These are phyloP conservation scores for Pseudisothecium myosuroides DNA, from an alignment of 225 moss, liverwort and hornwort genomes.

Conservation along the genomic window DNA sequence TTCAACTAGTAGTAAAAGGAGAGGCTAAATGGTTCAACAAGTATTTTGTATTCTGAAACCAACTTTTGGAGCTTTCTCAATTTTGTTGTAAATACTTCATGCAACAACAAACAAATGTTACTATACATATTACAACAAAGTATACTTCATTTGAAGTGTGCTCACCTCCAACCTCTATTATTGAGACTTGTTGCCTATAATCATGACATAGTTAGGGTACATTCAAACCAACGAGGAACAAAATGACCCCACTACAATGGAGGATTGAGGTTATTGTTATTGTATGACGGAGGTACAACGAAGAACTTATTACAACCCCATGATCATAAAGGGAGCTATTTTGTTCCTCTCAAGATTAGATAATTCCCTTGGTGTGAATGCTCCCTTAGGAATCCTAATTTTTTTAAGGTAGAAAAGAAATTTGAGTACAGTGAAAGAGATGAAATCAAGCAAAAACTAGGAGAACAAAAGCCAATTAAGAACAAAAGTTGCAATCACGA, in stretches of 20 bases:
- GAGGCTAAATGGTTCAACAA: neutral
- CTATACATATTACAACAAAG: neutral
- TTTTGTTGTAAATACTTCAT: neutral
- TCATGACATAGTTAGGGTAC: neutral
- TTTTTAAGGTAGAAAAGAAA: neutral
- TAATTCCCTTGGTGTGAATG: neutral
- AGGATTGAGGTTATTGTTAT: neutral
- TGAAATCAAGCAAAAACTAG: neutral
- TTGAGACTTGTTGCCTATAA: neutral
- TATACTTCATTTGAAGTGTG: neutral
- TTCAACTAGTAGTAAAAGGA: neutral
- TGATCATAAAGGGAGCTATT: neutral
- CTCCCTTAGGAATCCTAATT: too few relatives aligned
- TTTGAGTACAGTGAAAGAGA: neutral
- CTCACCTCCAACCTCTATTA: neutral
- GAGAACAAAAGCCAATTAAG: neutral
- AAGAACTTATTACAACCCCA: neutral
- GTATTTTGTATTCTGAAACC: neutral
- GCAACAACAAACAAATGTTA: neutral
- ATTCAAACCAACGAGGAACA: neutral
- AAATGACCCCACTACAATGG: neutral
- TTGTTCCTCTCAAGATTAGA: neutral
- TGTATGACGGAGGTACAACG: too few relatives aligned
- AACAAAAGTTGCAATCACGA: neutral
- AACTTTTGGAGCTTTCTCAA: neutral